These are phyloP conservation scores for Trypethelium eluteriae DNA, from an alignment of 495 filamentous ascomycete species.

Conservation along the genomic window DNA sequence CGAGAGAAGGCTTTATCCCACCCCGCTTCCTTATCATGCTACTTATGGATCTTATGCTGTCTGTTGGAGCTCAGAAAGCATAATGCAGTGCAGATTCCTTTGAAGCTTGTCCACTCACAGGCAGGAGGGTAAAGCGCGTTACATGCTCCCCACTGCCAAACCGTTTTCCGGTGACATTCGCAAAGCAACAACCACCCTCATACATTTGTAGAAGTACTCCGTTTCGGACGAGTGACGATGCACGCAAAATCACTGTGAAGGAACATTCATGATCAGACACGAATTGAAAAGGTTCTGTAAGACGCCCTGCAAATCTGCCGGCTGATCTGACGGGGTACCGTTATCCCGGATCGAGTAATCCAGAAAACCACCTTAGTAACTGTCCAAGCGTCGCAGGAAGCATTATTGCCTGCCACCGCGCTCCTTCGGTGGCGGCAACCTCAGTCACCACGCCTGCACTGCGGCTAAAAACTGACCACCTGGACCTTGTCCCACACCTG, in stretches of 20 bases:
- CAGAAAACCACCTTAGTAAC: not conserved
- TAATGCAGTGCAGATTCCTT: not conserved
- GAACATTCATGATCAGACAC: not conserved
- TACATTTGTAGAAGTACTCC: too few relatives aligned
- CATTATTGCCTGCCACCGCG: not conserved
- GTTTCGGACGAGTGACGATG: not conserved
- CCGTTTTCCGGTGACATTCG: too few relatives aligned
- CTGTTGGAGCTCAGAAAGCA: not conserved
- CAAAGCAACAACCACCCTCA: too few relatives aligned
- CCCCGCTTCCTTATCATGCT: too few relatives aligned
- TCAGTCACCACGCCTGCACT: not conserved
- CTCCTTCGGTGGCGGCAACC: not conserved
- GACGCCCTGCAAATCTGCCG: constrained; percentile 3
- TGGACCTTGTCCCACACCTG: not conserved
- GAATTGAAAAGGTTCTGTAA: not conserved
- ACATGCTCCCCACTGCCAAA: too few relatives aligned
- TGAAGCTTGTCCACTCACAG: not conserved
- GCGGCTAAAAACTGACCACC: constrained; percentile 3
- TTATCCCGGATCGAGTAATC: not conserved
- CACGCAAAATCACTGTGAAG: not conserved
- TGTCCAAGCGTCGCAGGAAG: not conserved
- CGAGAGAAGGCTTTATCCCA: too few relatives aligned
- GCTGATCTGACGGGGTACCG: not conserved
- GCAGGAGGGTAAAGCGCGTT: not conserved
- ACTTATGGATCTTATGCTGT: too few relatives aligned